A percentile compares a stretch with the other conserved stretches of the same genome.
Conservation (phyloP, 495 filamentous ascomycete species). For the Aspergillus cavernicola region DNA sequence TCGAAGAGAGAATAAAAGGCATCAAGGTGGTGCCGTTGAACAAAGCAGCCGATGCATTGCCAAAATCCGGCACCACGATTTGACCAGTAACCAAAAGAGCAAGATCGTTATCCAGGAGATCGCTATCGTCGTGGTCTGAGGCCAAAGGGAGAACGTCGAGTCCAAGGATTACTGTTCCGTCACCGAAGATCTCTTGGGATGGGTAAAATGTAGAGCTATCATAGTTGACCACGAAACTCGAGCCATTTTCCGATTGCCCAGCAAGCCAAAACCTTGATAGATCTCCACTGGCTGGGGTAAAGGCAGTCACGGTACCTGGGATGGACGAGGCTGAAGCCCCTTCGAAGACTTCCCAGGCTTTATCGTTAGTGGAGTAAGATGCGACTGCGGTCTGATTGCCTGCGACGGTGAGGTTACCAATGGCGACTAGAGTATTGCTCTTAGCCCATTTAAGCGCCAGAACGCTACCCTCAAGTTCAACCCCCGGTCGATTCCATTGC, state of each 20-base stretch:
- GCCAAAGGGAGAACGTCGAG: conserved; percentile 75
- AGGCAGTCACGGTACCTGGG: conserved; percentile 72
- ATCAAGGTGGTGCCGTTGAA: conserved; percentile 75
- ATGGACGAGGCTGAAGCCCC: conserved; percentile 56
- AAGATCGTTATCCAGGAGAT: conserved; percentile 60
- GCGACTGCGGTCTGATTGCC: conserved; percentile 64
- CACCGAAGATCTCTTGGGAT: conserved; percentile 53
- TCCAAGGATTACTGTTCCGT: conserved; percentile 65
- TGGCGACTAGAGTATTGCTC: conserved; percentile 64
- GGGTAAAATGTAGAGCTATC: conserved; percentile 58
- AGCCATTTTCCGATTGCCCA: conserved; percentile 62
- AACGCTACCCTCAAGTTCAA: conserved; percentile 62
- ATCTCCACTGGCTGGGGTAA: conserved; percentile 67
- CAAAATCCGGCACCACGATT: conserved; percentile 70
- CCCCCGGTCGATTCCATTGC: conserved; percentile 76
- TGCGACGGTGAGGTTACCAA: conserved; percentile 69
- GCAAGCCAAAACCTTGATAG: conserved; percentile 74
- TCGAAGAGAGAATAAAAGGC: conserved; percentile 77
- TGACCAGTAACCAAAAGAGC: conserved; percentile 79
- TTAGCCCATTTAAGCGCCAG: conserved; percentile 71
- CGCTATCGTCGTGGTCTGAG: conserved; percentile 58
- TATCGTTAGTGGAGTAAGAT: conserved; percentile 62
- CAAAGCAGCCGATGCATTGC: conserved; percentile 79
- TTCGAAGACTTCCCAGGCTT: conserved; percentile 62
- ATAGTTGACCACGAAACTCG: conserved; percentile 74